Evolutionary conservation across 2,329 filamentous ascomycete species (phyloP), one percentile per base, ranked within the genome.

Genomic region (Geosmithia flava): DNA sequence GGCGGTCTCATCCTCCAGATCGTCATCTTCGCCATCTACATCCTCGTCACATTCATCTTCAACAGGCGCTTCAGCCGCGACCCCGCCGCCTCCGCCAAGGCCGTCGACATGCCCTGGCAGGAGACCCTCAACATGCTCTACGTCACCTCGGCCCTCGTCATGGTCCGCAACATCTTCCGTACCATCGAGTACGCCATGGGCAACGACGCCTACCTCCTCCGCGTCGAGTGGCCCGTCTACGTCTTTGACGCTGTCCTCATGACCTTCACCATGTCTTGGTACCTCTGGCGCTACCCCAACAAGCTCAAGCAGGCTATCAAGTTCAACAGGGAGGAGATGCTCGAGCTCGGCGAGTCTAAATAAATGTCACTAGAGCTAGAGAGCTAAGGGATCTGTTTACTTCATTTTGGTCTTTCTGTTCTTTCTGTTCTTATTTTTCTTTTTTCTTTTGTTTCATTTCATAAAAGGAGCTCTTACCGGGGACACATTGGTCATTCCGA

Each of bases 1-100:
- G 68, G 55, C 4, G 77, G 78, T 3, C 60, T 82, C 4, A 58
- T 73, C 17, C 56, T 80, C n/a, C 78, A 82, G 53, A 65, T 81
- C 15, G 33, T 73, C 20, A 67, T 75, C 41, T 79, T 81, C 49
- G 63, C 62, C 8, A 59, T 76, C 20, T 81, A 80, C 53, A 59
- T 75, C n/a, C 43, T 67, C 2, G 64, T 68, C 0, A 65, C 71
- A 0, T 50, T 65, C 1, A 50, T 69, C 0, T 76, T 76, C 57
- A 68, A 78, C 49, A 49, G 48, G 7, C 51, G 52, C 1, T 55
- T 58, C 20, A 46, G 51, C 30, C 47, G 50, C 2, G 8, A 33
- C 17, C 37, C 48, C 48, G 52, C 53, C 53, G 27, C 52, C 51
- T 7, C 47, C 48, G 40, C 30, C 7, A 6, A 3, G 5, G 16